Percentiles rank a stretch among this genome's conserved stretches.
Conservation (phyloP, 257 asterid species). For the Parsonsia alboflavescens region DNA sequence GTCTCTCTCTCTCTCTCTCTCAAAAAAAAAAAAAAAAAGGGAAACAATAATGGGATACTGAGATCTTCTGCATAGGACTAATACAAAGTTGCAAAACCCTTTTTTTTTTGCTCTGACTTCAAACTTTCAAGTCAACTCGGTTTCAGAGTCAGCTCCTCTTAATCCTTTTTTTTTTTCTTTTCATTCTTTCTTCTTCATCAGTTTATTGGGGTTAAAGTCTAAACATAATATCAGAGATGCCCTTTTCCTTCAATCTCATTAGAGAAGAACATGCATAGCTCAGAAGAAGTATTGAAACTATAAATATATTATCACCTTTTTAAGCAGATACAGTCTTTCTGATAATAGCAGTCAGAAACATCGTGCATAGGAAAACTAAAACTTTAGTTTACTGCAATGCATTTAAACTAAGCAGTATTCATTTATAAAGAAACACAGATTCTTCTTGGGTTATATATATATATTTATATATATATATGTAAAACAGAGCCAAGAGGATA, state of each 20-base stretch:
- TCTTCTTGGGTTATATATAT: neutral
- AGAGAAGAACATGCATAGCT: neutral
- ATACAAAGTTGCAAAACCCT: too few relatives aligned
- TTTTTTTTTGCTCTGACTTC: neutral
- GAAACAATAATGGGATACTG: neutral
- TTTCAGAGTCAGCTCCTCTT: conserved; percentile 6
- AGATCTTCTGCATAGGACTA: too few relatives aligned
- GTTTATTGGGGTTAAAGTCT: neutral
- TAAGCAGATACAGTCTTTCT: neutral
- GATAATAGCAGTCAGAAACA: too few relatives aligned
- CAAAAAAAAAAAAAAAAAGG: too few relatives aligned
- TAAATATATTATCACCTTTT: too few relatives aligned
- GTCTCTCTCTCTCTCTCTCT: too few relatives aligned
- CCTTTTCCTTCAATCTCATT: neutral
- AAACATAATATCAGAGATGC: neutral
- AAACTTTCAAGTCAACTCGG: neutral
- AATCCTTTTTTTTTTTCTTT: too few relatives aligned
- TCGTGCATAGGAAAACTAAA: too few relatives aligned
- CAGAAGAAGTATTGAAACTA: too few relatives aligned
- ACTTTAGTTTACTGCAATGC: neutral
- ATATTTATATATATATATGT: too few relatives aligned
- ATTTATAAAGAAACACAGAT: neutral
- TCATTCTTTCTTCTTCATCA: neutral
- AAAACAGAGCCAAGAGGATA: neutral
- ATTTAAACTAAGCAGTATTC: neutral